Evolutionary conservation across 2,329 filamentous ascomycete species (phyloP).

Genomic region (Harringtonia aguacate): DNA sequence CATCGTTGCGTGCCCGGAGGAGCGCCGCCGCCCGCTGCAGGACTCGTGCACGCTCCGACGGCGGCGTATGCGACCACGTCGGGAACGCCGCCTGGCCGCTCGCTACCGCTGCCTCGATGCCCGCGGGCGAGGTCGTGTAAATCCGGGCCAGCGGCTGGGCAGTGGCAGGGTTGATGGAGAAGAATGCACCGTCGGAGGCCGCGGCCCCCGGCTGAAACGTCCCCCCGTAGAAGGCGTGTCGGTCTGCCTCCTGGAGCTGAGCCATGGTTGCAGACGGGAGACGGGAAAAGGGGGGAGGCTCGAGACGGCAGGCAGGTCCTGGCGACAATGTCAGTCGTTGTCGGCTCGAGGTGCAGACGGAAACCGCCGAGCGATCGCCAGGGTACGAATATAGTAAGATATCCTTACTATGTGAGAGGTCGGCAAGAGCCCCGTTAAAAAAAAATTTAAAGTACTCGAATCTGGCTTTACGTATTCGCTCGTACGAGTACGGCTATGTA

Average conservation of each 20-base stretch:
- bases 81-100: constrained; percentile 64
- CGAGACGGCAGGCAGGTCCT: not conserved
- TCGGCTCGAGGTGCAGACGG: no score
- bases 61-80: constrained; percentile 64
- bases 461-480: no score
- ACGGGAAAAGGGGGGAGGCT: not conserved
- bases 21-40: constrained; percentile 66
- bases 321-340: no score
- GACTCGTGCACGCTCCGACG: constrained; percentile 54
- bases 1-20: constrained; percentile 66
- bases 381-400: no score
- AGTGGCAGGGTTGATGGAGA: constrained; percentile 65
- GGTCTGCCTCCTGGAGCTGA: constrained; percentile 22
- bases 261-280: not conserved
- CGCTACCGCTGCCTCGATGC: constrained; percentile 58
- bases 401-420: no score
- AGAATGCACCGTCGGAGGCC: constrained; percentile 50
- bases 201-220: constrained; percentile 51
- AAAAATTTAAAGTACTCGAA: no score
- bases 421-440: no score
- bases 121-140: constrained; percentile 51
- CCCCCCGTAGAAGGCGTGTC: constrained; percentile 70
- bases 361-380: no score
- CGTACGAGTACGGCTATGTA: no score
- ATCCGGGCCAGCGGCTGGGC: constrained; percentile 59